phyloP scores from a whole-genome alignment of 768 basidiomycete species.

The Tricholoma terreum region DNA sequence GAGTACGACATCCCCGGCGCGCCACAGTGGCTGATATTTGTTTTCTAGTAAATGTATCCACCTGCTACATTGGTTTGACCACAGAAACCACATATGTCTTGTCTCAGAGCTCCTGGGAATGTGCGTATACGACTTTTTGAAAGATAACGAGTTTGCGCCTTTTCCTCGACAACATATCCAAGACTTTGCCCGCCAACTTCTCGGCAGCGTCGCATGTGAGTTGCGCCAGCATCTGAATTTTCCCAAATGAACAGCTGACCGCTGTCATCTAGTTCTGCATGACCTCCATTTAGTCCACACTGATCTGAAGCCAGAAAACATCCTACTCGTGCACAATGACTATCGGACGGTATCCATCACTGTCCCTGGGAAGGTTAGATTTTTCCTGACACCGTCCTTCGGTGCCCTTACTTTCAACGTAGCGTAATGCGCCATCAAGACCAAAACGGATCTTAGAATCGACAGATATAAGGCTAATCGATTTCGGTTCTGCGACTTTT shows the following conservation, averaged over 20 bases:
- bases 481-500: slow-evolving; percentile 98
- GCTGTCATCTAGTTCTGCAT: slow-evolving; percentile 70
- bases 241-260: slow-evolving; percentile 6
- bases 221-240: slow-evolving; percentile 15
- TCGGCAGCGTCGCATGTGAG: slow-evolving; percentile 93
- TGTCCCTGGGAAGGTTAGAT: slow-evolving; percentile 61
- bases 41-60: slow-evolving; percentile 91
- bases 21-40: slow-evolving; percentile 16
- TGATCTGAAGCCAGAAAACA: slow-evolving; percentile 99
- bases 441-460: slow-evolving; percentile 77
- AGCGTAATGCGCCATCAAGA: slow-evolving; percentile 67
- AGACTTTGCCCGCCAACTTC: slow-evolving; percentile 87
- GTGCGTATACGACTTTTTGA: slow-evolving; percentile 98
- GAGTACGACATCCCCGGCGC: slow-evolving; percentile 29
- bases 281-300: slow-evolving; percentile 91
- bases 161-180: slow-evolving; percentile 97
- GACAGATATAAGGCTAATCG: slow-evolving; percentile 93
- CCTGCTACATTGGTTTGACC: slow-evolving; percentile 91
- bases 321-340: slow-evolving; percentile 86
- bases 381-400: slow-evolving; percentile 2
- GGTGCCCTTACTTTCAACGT: slow-evolving; percentile 12
- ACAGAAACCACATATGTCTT: slow-evolving; percentile 95
- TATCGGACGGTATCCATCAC: slow-evolving; percentile 59
- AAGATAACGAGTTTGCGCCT: slow-evolving; percentile 95
- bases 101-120: slow-evolving; percentile 94